Conservation (phyloP, 352 stramenopile genomes). For the Pythium grandisporangium region DNA sequence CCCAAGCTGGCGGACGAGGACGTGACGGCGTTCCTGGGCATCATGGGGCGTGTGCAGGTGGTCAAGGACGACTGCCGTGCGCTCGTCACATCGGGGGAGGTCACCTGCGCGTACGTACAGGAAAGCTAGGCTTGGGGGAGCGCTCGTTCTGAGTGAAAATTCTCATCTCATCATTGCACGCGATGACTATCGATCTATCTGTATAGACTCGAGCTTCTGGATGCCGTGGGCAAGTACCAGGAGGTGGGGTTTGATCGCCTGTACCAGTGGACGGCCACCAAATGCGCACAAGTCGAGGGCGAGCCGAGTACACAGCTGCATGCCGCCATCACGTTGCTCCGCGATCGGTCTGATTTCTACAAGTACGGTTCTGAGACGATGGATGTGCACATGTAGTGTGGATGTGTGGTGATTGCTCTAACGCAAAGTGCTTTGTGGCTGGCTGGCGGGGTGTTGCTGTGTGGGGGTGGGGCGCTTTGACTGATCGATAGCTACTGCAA, state of each 20-base stretch:
- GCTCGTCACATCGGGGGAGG: conserved; percentile 30
- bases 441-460: too few species aligned
- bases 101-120: conserved; percentile 29
- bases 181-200: background rate
- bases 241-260: conserved; percentile 79
- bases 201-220: conserved; percentile 76
- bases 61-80: conserved; percentile 62
- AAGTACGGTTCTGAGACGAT: conserved; percentile 21
- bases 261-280: conserved; percentile 82
- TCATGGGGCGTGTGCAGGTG: conserved; percentile 59
- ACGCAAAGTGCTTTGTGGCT: too few species aligned
- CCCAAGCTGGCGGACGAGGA: conserved; percentile 26
- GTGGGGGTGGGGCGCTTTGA: too few species aligned
- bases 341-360: conserved; percentile 69
- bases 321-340: conserved; percentile 54
- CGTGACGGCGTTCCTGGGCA: conserved; percentile 53
- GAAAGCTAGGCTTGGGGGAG: too few species aligned
- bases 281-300: conserved; percentile 58
- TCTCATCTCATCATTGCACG: background rate
- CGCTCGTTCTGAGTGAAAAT: too few species aligned
- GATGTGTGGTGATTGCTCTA: background rate
- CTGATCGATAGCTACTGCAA: conserved; percentile 85
- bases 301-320: conserved; percentile 61
- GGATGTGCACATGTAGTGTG: background rate
- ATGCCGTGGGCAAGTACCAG: conserved; percentile 72